Conservation (phyloP, 2,329 filamentous ascomycete species). For the Verticillium dahliae region DNA sequence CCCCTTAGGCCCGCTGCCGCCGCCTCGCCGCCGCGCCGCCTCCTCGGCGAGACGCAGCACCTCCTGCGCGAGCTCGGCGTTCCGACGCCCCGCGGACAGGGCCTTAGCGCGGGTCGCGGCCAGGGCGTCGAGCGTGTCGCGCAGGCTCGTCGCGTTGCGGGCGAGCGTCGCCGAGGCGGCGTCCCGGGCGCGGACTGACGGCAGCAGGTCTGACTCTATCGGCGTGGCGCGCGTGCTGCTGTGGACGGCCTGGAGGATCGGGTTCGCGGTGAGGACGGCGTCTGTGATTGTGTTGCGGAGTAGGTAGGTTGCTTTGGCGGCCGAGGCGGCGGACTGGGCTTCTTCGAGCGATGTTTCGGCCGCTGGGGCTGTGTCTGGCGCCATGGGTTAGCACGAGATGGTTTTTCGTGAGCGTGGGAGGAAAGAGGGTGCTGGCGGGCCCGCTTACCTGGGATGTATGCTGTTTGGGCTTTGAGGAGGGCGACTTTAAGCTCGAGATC, state of each 20-base stretch:
- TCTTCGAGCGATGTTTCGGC: constrained; percentile 29
- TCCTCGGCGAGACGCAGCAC: constrained; percentile 58
- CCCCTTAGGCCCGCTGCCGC: constrained; percentile 32
- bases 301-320: constrained; percentile 63
- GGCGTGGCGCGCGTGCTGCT: constrained; percentile 55
- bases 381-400: not conserved
- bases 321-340: constrained; percentile 60
- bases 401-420: not conserved
- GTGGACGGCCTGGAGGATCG: constrained; percentile 73
- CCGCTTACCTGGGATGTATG: constrained; percentile 26
- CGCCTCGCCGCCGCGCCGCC: constrained; percentile 43
- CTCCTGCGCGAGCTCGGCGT: constrained; percentile 54
- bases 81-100: constrained; percentile 49
- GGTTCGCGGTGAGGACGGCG: constrained; percentile 64
- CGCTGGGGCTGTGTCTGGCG: constrained; percentile 1
- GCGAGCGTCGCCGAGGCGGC: constrained; percentile 57
- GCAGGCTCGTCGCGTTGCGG: constrained; percentile 47
- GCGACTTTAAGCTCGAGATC: constrained; percentile 67
- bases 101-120: constrained; percentile 52
- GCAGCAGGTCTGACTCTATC: constrained; percentile 65
- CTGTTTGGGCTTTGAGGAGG: constrained; percentile 49
- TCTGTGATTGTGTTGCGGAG: constrained; percentile 64
- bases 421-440: not conserved
- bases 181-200: constrained; percentile 62
- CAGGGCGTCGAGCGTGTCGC: constrained; percentile 43